These are phyloP conservation scores for Iris pallida DNA, from an alignment of 116 monocot genomes.

Conservation along the genomic window DNA sequence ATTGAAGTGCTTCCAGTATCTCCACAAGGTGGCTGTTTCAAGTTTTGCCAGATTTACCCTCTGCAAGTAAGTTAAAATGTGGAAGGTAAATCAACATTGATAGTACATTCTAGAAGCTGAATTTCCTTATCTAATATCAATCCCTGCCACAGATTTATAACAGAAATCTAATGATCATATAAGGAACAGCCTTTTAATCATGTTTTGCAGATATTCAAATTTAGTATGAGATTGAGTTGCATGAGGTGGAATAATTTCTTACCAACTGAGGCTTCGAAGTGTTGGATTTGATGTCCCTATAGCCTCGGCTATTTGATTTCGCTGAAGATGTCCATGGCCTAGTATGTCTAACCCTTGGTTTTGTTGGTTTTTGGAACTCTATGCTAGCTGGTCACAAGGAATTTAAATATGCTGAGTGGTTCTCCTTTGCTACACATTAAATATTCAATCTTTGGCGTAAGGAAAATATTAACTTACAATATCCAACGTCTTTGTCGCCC, in stretches of 20 bases:
- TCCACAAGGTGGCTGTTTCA: slow-evolving; percentile 49
- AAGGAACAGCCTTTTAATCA: too few relatives aligned
- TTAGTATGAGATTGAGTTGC: too few relatives aligned
- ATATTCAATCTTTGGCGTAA: too few relatives aligned
- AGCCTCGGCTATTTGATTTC: slow-evolving; percentile 26
- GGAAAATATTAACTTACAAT: slow-evolving; percentile 25
- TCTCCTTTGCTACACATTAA: too few relatives aligned
- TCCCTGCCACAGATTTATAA: too few relatives aligned
- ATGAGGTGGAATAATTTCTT: slow-evolving; percentile 6
- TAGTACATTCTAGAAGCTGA: too few relatives aligned
- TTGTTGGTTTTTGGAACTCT: slow-evolving; percentile 49
- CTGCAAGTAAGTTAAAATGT: slow-evolving; percentile 21
- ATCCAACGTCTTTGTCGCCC: slow-evolving; percentile 36
- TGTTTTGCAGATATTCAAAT: too few relatives aligned
- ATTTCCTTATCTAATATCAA: not conserved
- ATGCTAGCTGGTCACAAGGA: slow-evolving; percentile 17
- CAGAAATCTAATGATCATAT: too few relatives aligned
- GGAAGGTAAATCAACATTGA: too few relatives aligned
- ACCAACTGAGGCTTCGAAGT: slow-evolving; percentile 30
- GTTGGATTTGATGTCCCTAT: slow-evolving; percentile 26
- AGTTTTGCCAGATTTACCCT: slow-evolving; percentile 59
- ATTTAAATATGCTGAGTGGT: too few relatives aligned
- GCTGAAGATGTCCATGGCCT: slow-evolving; percentile 37
- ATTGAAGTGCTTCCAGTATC: slow-evolving; percentile 67
- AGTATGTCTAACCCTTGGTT: slow-evolving; percentile 42